Conservation (phyloP, 169 alveolate species). For the Perkinsus chesapeaki region DNA sequence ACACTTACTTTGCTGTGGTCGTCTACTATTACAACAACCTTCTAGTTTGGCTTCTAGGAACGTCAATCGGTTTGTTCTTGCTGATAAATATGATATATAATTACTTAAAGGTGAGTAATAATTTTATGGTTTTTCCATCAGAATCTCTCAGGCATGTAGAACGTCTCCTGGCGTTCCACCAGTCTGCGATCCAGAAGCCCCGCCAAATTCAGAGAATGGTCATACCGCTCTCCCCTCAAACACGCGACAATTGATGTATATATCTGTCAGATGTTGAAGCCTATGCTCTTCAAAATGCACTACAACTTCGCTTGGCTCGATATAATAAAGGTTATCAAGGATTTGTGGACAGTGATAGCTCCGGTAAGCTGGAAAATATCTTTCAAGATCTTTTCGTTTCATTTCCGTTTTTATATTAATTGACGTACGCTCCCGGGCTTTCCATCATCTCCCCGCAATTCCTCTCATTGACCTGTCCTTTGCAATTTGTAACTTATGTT, state of each 20-base stretch:
- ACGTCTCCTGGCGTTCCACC: not conserved
- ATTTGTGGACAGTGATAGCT: not conserved
- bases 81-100: not conserved
- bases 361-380: not conserved
- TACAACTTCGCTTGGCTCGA: not conserved
- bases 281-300: not conserved
- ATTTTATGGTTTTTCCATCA: not conserved
- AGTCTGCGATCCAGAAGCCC: not conserved
- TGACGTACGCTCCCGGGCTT: too few relatives aligned
- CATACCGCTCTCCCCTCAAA: not conserved
- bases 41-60: not conserved
- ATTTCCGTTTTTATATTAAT: too few relatives aligned
- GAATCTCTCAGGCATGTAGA: not conserved
- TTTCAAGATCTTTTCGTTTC: too few relatives aligned
- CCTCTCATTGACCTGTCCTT: too few relatives aligned
- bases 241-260: not conserved
- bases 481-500: too few relatives aligned
- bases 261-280: not conserved
- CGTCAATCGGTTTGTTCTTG: not conserved
- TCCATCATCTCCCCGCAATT: too few relatives aligned
- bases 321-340: not conserved
- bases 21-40: not conserved
- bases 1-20: not conserved
- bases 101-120: not conserved
- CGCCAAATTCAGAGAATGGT: not conserved